A percentile compares a stretch with the other conserved stretches of the same genome.
Conservation (phyloP, 2,329 filamentous ascomycete species). For the Biscogniauxia mediterranea region DNA sequence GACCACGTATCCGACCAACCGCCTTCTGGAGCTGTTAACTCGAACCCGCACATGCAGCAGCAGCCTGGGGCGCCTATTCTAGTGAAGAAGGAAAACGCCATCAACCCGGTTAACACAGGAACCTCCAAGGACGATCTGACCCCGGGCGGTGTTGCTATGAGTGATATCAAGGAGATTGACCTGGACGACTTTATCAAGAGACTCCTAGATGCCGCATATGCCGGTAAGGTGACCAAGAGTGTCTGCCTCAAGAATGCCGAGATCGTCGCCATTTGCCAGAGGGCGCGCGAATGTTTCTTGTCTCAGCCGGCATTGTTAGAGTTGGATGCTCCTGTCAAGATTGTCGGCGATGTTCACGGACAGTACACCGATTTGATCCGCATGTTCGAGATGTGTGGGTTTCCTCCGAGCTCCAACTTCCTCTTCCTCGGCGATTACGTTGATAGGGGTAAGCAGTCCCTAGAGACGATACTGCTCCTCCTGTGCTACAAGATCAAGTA, state of each 20-base stretch:
- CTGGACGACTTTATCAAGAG: conserved; percentile 97
- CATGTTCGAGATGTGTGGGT: conserved; percentile 98
- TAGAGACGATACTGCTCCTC: conserved; percentile 96
- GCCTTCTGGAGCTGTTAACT: conserved; percentile 63
- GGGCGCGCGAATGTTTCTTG: conserved; percentile 83
- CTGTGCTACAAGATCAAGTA: conserved; percentile 99
- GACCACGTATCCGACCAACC: conserved; percentile 92
- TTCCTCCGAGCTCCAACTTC: conserved; percentile 88
- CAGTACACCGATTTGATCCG: conserved; percentile 95
- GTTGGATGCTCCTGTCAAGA: conserved; percentile 92
- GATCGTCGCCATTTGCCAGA: conserved; percentile 88
- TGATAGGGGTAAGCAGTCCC: conserved; percentile 97
- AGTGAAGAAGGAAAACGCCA: conserved; percentile 71
- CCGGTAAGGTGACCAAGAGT: conserved; percentile 95
- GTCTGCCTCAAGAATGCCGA: conserved; percentile 98
- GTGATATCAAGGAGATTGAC: conserved; percentile 87
- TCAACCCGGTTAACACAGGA: conserved; percentile 58
- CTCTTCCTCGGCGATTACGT: conserved; percentile 98
- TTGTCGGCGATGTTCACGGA: conserved; percentile 94
- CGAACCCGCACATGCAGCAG: conserved; percentile 54
- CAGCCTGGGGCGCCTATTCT: conserved; percentile 87
- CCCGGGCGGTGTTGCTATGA: conserved; percentile 69
- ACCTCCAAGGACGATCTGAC: conserved; percentile 44
- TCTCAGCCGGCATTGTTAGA: conserved; percentile 91
- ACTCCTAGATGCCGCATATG: conserved; percentile 89